Conservation (phyloP, 345 rosid species). For the Eutrema japonicum region DNA sequence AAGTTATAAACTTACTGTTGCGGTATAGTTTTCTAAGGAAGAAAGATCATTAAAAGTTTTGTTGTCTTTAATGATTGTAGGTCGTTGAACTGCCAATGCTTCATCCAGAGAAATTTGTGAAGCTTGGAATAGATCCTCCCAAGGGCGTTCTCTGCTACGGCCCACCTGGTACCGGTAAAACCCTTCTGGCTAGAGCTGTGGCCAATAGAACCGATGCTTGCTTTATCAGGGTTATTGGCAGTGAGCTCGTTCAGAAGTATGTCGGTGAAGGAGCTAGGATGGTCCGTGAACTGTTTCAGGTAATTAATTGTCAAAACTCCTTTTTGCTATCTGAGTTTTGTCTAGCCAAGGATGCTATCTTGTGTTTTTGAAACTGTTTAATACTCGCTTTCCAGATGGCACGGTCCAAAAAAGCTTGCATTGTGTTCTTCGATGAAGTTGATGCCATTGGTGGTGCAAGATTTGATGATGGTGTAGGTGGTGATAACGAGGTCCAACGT, state of each 20-base stretch:
- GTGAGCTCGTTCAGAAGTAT: constrained; percentile 96
- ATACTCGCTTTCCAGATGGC: constrained; percentile 62
- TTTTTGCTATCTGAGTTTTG: neutral
- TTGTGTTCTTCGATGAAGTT: constrained; percentile 84
- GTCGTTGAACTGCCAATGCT: constrained; percentile 98
- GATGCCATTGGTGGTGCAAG: constrained; percentile 92
- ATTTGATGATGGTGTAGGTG: constrained; percentile 66
- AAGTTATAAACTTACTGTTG: no score
- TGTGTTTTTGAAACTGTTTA: neutral
- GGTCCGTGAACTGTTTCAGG: constrained; percentile 98
- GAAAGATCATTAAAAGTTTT: neutral
- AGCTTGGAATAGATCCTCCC: constrained; percentile 98
- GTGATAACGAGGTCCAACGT: constrained; percentile 79
- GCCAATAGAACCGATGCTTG: constrained; percentile 98
- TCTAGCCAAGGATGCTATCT: neutral
- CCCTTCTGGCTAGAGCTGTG: constrained; percentile 94
- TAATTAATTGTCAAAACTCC: constrained; percentile 22
- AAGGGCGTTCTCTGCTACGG: constrained; percentile 97
- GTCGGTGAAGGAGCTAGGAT: constrained; percentile 97
- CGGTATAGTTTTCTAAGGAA: no score
- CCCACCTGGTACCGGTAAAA: constrained; percentile 95
- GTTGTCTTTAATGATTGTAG: constrained; percentile 39
- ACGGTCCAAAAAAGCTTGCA: constrained; percentile 84
- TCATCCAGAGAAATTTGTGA: constrained; percentile 97
- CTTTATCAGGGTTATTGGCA: constrained; percentile 91